Evolutionary conservation across 345 rosid species (phyloP), one percentile per base, ranked within the genome.

Genomic region (Populus alba): DNA sequence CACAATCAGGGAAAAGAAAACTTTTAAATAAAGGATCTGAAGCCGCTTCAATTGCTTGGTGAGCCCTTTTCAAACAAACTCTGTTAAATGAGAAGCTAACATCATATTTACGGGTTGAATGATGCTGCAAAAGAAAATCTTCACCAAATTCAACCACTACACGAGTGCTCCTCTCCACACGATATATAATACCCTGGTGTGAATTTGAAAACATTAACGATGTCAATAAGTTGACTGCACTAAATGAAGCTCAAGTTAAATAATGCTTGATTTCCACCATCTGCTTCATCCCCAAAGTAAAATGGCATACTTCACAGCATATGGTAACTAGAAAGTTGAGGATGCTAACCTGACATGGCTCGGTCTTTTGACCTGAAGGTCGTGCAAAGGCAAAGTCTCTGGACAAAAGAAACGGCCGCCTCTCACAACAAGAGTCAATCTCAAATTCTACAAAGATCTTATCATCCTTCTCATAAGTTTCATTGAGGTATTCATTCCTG

Each of bases 21-120:
- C 71, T 82, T 67, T 37, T 22, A 53, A 84, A 70, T 25, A 51
- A 65, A 76, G 82, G 76, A 76, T 66, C 71, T 0, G 86, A 66
- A 9, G 75, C 82, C 12, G 86, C 85, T 79, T 82, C 75, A n/a
- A 84, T 65, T 20, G 88, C 90, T 70, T 86, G 83, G 71, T 83
- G 86, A 68, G 83, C 85, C 71, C 87, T 79, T 63, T 84, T 84
- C 29, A 82, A 71, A 77, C 81, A 84, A 22, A 81, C 86, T 81
- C 87, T 81, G 77, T 83, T 87, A 77, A 83, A 85, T 38, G 89
- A 86, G 86, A 84, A 84, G 78, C 83, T 78, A 68, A 86, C 74
- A 57, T 86, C 81, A 41, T 87, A 85, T 70, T 53, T 84, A 65
- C 23, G 6, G 25, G 73, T 74, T n/a, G 85, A 16, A 41, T 0